These are phyloP conservation scores for Malus hybrid DNA, from an alignment of 331 rosid species.

Conservation along the genomic window DNA sequence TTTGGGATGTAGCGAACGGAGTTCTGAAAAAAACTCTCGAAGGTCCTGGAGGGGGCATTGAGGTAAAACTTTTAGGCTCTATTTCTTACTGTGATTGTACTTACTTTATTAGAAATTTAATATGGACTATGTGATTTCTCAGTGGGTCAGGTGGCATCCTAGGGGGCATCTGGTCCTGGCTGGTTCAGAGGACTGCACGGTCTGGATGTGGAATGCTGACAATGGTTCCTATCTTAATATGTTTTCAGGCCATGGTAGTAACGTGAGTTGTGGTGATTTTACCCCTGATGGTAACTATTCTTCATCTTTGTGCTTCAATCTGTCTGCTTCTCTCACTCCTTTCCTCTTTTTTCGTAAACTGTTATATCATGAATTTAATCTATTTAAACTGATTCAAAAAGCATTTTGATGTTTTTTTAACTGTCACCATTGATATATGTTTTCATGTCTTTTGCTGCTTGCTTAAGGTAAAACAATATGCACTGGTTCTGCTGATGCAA, in stretches of 20 bases:
- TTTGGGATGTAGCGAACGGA: constrained; percentile 62
- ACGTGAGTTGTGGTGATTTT: constrained; percentile 84
- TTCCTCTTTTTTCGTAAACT: background rate
- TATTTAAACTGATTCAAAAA: background rate
- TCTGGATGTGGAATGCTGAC: constrained; percentile 95
- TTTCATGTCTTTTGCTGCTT: constrained; percentile 14
- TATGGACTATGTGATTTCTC: constrained; percentile 18
- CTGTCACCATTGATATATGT: background rate
- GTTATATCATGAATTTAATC: background rate
- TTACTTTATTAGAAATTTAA: constrained; percentile 16
- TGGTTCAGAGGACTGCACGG: constrained; percentile 71
- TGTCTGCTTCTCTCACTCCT: background rate
- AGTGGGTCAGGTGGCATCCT: constrained; percentile 99
- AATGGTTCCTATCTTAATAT: constrained; percentile 40
- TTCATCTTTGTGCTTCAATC: constrained; percentile 7
- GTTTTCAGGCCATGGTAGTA: constrained; percentile 67
- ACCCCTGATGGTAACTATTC: constrained; percentile 86
- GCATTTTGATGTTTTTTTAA: background rate
- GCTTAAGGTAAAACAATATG: constrained; percentile 69
- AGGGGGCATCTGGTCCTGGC: constrained; percentile 74
- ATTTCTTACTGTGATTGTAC: background rate
- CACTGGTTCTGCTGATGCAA: constrained; percentile 90
- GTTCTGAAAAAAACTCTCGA: constrained; percentile 47
- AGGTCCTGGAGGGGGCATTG: constrained; percentile 71
- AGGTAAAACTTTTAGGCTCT: constrained; percentile 30